These are phyloP conservation scores for Pichia kluyveri DNA, from an alignment of 805 yeast genomes.

Conservation along the genomic window DNA sequence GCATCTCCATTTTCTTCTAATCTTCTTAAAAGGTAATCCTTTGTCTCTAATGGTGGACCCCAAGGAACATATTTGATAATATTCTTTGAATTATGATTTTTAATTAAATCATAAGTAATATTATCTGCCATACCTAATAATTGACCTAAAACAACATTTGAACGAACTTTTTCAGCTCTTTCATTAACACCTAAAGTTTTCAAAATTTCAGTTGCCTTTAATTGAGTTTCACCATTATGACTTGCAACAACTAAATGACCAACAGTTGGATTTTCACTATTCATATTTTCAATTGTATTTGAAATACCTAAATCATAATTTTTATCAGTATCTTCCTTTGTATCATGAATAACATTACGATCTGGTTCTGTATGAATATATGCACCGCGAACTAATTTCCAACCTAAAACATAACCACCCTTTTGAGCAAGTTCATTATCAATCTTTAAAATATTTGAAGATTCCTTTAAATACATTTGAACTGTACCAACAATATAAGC, in stretches of 20 bases:
- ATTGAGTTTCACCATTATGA: slow-evolving; percentile 75
- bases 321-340: slow-evolving; percentile 73
- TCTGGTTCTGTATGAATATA: slow-evolving; percentile 83
- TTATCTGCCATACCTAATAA: slow-evolving; percentile 94
- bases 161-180: slow-evolving; percentile 19
- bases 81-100: slow-evolving; percentile 55
- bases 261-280: slow-evolving; percentile 32
- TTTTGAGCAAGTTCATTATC: slow-evolving; percentile 60
- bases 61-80: slow-evolving; percentile 93
- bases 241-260: slow-evolving; percentile 87
- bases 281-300: slow-evolving; percentile 50
- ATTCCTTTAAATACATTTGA: slow-evolving; percentile 81
- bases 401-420: slow-evolving; percentile 62
- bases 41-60: slow-evolving; percentile 95
- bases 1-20: slow-evolving; percentile 96
- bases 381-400: slow-evolving; percentile 93
- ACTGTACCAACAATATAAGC: slow-evolving; percentile 80
- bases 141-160: slow-evolving; percentile 80
- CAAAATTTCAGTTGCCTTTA: slow-evolving; percentile 55
- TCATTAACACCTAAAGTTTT: slow-evolving; percentile 11
- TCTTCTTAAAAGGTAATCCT: slow-evolving; percentile 80
- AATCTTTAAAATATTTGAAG: slow-evolving; percentile 46
- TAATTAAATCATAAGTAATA: slow-evolving; percentile 65
- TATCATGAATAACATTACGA: slow-evolving; percentile 61
- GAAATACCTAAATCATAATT: slow-evolving; percentile 67